phyloP scores from a whole-genome alignment of 164 flowering plant genomes.

The Tinospora cordifolia region DNA sequence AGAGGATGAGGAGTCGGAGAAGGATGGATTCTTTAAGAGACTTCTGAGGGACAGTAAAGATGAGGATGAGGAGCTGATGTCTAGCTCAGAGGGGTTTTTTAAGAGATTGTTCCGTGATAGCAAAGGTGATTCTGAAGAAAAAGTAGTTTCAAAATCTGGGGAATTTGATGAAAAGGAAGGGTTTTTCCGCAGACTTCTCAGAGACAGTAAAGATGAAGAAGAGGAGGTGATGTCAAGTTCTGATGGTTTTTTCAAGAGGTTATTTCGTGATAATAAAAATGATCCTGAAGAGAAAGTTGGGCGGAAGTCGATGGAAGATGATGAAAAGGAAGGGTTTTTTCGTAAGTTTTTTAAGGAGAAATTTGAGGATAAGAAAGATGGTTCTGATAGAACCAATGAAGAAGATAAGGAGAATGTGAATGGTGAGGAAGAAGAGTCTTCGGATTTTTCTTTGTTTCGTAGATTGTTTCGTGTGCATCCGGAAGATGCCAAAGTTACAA shows the following conservation, averaged over 20 bases:
- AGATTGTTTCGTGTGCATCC: conserved; percentile 88
- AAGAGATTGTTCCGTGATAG: conserved; percentile 80
- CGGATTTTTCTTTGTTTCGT: conserved; percentile 73
- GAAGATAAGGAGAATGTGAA: conserved; percentile 39
- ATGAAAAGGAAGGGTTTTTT: conserved; percentile 89
- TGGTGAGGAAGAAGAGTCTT: conserved; percentile 72
- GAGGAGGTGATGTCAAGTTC: conserved; percentile 59
- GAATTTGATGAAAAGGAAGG: conserved; percentile 92
- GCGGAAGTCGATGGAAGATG: conserved; percentile 52
- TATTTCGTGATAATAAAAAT: conserved; percentile 75
- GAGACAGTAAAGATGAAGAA: conserved; percentile 53
- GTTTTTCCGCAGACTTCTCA: conserved; percentile 45
- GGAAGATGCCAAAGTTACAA: conserved; percentile 49
- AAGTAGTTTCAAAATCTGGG: conserved; percentile 27
- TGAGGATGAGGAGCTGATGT: conserved; percentile 55
- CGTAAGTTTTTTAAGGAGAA: conserved; percentile 72
- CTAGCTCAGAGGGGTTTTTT: conserved; percentile 81
- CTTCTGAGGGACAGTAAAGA: conserved; percentile 32
- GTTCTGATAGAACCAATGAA: conserved; percentile 38
- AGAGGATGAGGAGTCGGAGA: conserved; percentile 41
- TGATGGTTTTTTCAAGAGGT: conserved; percentile 77
- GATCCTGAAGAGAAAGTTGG: conserved; percentile 43
- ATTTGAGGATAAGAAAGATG: conserved; percentile 78
- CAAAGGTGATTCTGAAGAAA: conserved; percentile 50
- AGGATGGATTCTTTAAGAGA: conserved; percentile 45